These are phyloP conservation scores for Peniophora sp. DNA, from an alignment of 1,284 basidiomycete species.

Conservation along the genomic window DNA sequence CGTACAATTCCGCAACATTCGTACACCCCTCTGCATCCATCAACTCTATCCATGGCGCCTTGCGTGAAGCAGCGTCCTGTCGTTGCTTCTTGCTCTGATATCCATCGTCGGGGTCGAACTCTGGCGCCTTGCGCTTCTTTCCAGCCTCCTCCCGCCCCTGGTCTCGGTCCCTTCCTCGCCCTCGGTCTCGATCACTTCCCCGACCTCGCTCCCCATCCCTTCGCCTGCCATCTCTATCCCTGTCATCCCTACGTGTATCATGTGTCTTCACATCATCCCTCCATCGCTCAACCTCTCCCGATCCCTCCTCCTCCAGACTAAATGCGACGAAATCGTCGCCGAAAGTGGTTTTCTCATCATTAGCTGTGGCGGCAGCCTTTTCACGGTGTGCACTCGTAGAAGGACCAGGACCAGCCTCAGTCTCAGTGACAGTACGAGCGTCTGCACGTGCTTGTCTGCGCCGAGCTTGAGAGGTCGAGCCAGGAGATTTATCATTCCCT, in stretches of 20 bases:
- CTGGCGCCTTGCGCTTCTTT: conserved; percentile 37
- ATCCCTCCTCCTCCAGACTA: conserved; percentile 23
- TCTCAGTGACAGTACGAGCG: not conserved
- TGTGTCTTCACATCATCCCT: no score
- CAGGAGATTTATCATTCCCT: no score
- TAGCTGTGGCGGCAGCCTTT: not conserved
- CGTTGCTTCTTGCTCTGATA: conserved; percentile 54
- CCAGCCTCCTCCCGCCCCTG: conserved; percentile 20
- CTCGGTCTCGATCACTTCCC: conserved; percentile 4
- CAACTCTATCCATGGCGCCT: conserved; percentile 74
- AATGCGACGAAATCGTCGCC: conserved; percentile 61
- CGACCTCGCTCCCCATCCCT: conserved; percentile 8
- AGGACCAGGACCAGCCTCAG: conserved; percentile 3
- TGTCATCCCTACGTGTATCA: conserved; percentile 5
- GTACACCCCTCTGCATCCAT: conserved; percentile 74
- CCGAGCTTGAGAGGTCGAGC: no score
- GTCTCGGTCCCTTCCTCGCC: conserved; percentile 36
- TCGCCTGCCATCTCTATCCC: conserved; percentile 13
- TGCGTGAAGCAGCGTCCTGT: conserved; percentile 47
- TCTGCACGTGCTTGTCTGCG: no score
- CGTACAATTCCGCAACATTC: conserved; percentile 76
- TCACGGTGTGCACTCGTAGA: not conserved
- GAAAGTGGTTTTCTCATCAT: conserved; percentile 18
- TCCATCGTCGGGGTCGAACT: conserved; percentile 40
- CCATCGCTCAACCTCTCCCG: not conserved